Base-by-base conservation (phyloP, 352 stramenopile genomes). In the Phytopythium cucurbitacearum region DNA sequence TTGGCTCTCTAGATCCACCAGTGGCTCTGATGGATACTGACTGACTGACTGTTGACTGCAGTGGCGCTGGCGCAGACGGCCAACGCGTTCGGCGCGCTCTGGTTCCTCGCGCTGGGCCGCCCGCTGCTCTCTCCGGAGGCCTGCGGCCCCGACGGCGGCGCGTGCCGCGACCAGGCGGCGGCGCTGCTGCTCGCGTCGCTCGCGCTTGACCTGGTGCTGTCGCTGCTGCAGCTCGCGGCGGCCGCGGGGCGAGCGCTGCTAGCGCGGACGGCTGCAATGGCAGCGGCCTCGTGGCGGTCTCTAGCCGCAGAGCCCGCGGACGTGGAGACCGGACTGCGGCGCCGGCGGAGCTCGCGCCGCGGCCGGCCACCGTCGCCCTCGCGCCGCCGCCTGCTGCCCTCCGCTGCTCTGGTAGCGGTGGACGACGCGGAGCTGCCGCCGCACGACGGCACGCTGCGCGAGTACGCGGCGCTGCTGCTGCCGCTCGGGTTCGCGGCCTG, bases 381-480 rank as follows among this genome's bases (percentile, higher is more conserved):
- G 21, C 21, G 21, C 21, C 21, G 21, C 21, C 21, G 21, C 21
- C 21, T 28, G 21, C 21, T 28, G 21, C 21, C 21, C 2, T 28
- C 21, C 21, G 21, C 21, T 28, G 21, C 21, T 28, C 21, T 28
- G 21, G 21, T 28, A 28, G 50, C 85, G 11, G 72, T 76, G 32
- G 36, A 16, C 1, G 77, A 92, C 35, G 56, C 80, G 9, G 51
- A 56, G 15, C 52, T 92, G 37, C 61, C 65, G 6, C 53, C 62
- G 36, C 89, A 89, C 53, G 76, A 88, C 32, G 82, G 82, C 35
- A 80, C 91, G 10, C 70, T 91, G 52, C 78, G 84, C 40, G 82
- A 90, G 63, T 92, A 91, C 60, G 80, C 80, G 7, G 80, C 89
- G 46, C 64, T 92, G 32, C 48, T 85, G 50, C 61, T 85, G 13